Base-by-base conservation (phyloP, 2,329 filamentous ascomycete genomes). In the Orbilia blumenaviensis region DNA sequence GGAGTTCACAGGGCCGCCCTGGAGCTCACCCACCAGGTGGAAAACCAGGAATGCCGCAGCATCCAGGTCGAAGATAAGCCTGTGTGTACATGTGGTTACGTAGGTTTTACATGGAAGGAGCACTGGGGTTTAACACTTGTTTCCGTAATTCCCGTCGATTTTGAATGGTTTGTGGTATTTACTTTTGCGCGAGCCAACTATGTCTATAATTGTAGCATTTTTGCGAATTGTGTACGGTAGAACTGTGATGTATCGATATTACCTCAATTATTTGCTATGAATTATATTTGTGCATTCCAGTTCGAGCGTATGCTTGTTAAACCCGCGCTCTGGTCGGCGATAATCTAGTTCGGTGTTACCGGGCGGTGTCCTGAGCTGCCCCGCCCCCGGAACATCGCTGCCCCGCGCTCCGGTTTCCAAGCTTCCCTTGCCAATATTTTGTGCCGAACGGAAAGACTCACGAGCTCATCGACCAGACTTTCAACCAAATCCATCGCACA, bases 361-460 rank as follows among this genome's bases (percentile, higher is more conserved):
- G 25, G 56, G 66, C 32, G 8, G 36, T 14, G 18, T 18, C 66
- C 23, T 23, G 41, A 58, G 42, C 7, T 63, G 42, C 67, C 67
- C 67, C 67, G 58, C 67, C 32, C 67, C 67, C 67, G 60, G 67
- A 61, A 12, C 23, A 46, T 36, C 41, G 8, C 44, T 46, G 48
- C 67, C 58, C 67, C 67, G 67, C 67, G 46, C 61, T 62, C 66
- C 66, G 32, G 21, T 69, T 52, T 54, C 42, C 41, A 36, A 36
- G 42, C 29, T 52, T 52, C 54, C 54, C 41, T 62, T 56, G 32
- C 23, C 44, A 54, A 66, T 66, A 42, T 71, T 56, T 58, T 38
- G 42, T 25, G 23, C 52, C 52, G 32, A 56, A 56, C 52, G 25
- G 12, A n/a, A 38, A 56, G 52, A 25, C 41, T 34, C 56, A 41